Evolutionary conservation across 768 basidiomycete species (phyloP).

Genomic region (Xerocomellus dryophilus): DNA sequence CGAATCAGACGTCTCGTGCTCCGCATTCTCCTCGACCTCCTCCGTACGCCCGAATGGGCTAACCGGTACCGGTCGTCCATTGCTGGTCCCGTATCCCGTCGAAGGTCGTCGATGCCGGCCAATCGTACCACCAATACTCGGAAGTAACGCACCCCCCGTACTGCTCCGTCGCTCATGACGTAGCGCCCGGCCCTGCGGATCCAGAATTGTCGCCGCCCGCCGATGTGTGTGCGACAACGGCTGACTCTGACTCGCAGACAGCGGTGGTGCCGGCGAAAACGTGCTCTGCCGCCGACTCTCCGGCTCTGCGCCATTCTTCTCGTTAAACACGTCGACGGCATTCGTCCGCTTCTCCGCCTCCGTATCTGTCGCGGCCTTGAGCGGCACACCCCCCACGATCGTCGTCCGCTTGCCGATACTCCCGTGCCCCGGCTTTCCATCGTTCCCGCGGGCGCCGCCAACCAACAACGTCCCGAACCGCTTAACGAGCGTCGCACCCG

Average conservation of each 20-base stretch:
- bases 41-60: conserved; percentile 50
- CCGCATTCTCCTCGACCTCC: conserved; percentile 48
- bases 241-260: conserved; percentile 49
- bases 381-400: conserved; percentile 43
- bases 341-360: conserved; percentile 32
- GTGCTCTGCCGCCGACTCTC: conserved; percentile 22
- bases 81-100: conserved; percentile 49
- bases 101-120: conserved; percentile 71
- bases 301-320: conserved; percentile 22
- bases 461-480: conserved; percentile 69
- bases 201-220: conserved; percentile 74
- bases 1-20: conserved; percentile 34
- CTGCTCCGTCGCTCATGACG: conserved; percentile 77
- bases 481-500: conserved; percentile 71
- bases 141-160: conserved; percentile 60
- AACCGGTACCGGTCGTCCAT: conserved; percentile 35
- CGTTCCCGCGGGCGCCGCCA: conserved; percentile 42
- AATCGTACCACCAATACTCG: conserved; percentile 50
- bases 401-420: conserved; percentile 47
- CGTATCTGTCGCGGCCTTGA: conserved; percentile 38
- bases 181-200: conserved; percentile 58
- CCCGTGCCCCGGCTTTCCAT: conserved; percentile 40
- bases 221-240: conserved; percentile 61
- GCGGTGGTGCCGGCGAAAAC: conserved; percentile 28
- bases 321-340: conserved; percentile 18